Percentiles rank a stretch among this genome's conserved stretches.
phyloP scores from a whole-genome alignment of 805 yeast species.

The Starmerella powellii region DNA sequence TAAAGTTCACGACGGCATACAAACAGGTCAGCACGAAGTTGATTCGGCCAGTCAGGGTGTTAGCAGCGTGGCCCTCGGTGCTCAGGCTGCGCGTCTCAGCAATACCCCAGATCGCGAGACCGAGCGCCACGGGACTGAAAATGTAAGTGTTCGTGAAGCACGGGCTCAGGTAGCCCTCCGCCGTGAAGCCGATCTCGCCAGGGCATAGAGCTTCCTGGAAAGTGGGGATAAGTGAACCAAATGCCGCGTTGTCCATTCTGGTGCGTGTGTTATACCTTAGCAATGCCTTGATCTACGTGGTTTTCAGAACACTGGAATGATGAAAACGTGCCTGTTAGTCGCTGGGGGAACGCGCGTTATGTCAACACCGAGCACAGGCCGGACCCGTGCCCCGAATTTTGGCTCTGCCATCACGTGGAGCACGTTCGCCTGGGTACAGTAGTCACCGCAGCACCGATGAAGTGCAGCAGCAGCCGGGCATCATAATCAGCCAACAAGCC shows the following conservation, averaged over 20 bases:
- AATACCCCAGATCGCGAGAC: slow-evolving; percentile 17
- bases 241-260: neutral
- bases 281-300: too few species aligned
- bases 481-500: too few species aligned
- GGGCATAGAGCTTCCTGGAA: slow-evolving; percentile 19
- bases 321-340: too few species aligned
- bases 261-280: too few species aligned
- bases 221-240: slow-evolving; percentile 1
- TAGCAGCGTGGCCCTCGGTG: slow-evolving; percentile 14
- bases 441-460: too few species aligned
- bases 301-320: too few species aligned
- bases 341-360: too few species aligned
- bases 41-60: slow-evolving; percentile 14
- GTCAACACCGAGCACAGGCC: too few species aligned
- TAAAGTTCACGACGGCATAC: slow-evolving; percentile 13
- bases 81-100: slow-evolving; percentile 11
- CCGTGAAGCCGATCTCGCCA: slow-evolving; percentile 17
- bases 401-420: too few species aligned
- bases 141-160: slow-evolving; percentile 24
- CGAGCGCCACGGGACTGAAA: slow-evolving; percentile 17
- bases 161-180: slow-evolving; percentile 21
- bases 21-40: slow-evolving; percentile 18
- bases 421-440: too few species aligned
- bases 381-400: too few species aligned
- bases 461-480: too few species aligned